Base-by-base conservation (phyloP, 2,329 filamentous ascomycete genomes). In the Cordyceps pruinosa region DNA sequence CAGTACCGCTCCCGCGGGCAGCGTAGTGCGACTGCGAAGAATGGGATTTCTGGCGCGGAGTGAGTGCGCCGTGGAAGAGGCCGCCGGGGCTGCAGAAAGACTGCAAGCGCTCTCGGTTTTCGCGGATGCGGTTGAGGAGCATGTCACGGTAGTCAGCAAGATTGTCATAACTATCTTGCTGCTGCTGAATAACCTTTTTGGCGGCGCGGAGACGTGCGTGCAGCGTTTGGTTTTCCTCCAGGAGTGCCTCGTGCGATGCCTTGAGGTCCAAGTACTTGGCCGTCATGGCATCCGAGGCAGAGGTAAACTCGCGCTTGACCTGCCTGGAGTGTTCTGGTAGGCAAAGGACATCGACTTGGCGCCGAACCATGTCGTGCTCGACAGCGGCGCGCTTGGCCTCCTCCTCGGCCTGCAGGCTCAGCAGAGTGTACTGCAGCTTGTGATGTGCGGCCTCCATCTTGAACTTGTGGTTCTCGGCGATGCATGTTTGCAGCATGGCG, bases 361-460 rank as follows among this genome's bases (percentile, higher is more conserved):
- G 82, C 61, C 90, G 84, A n/a, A 87, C 88, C 83, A 97, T 92
- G 62, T 94, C 89, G 65, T 96, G 88, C 71, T 97, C 93, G 5
- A 97, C 92, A 35, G 86, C 88, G 63, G 93, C 90, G 26, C 91
- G 85, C 71, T 95, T 92, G 10, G 90, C 83, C 30, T 91, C 87
- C 64, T 96, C 90, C 49, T 87, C 85, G 56, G 89, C 91, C 66
- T 96, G 90, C 62, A 97, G 85, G 52, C 83, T 85, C 28, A 96
- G 80, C 66, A 97, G 81, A 64, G 87, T 91, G 68, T 92, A 88
- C 70, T 97, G 93, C 56, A 97, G 77, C 73, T 94, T 95, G 75
- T 94, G 88, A 69, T 97, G 92, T 32, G 92, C 89, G 17, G 88
- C 86, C 59, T 92, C 88, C 76, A 91, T 92, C 66, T 94, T 89